Base-by-base conservation (phyloP, 352 stramenopile genomes). In the Pythium sukuiense region DNA sequence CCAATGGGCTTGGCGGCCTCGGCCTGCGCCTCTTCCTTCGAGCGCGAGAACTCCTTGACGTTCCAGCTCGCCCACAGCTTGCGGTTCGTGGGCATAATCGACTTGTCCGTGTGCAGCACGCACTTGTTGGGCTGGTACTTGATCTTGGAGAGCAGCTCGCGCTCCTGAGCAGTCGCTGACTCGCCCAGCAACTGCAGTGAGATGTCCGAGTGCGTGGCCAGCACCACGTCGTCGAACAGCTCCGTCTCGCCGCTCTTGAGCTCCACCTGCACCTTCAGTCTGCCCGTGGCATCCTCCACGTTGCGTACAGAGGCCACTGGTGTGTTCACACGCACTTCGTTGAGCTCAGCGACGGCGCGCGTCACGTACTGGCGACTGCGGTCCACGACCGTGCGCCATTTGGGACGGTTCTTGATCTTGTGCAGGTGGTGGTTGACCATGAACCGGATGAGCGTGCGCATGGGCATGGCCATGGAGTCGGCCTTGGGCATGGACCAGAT, bases 31-130 rank as follows among this genome's bases (percentile, higher is more conserved):
- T 39, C n/a, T 8, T 35, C 24, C 27, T 41, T 24, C 24, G 37
- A 26, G 37, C 59, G 58, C 0, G 60, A 61, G 24, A 71, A 71
- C 58, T 85, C 87, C 33, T 96, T 73, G 62, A 92, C 96, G 78
- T 97, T 97, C 91, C 91, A 97, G 2, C 77, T 80, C 0, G 76
- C 79, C 91, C 91, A 97, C 8, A 89, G 86, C 0, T 65, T 71
- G 27, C 79, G 76, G 55, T 80, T 69, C 20, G 70, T 59, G 0
- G 91, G 91, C 91, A 97, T 97, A 13, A 69, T 70, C 13, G 56
- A 67, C 41, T 29, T 53, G 53, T 70, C 76, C 29, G 58, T 73
- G 59, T 85, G 68, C 4, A 88, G 65, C 27, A 88, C 66, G 26
- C 54, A 70, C 18, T 80, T 65, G 26, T 80, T 75, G 39, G 67